Percentiles rank a stretch among this genome's conserved stretches.
These are phyloP conservation scores for Moesziomyces parantarcticus DNA, from an alignment of 1,284 basidiomycete species.

Conservation along the genomic window DNA sequence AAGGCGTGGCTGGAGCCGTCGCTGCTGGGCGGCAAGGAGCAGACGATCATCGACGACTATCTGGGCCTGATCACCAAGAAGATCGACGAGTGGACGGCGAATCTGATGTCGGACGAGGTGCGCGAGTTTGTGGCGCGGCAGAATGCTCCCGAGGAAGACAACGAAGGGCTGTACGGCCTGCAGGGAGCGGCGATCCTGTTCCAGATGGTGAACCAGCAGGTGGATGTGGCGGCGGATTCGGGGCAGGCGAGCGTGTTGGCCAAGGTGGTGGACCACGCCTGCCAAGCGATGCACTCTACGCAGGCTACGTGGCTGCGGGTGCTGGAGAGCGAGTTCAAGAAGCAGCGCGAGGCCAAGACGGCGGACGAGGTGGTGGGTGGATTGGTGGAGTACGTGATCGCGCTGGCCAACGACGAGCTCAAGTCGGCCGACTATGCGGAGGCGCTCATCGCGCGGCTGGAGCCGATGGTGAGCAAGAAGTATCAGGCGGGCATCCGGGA, in stretches of 20 bases:
- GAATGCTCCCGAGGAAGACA: slow-evolving; percentile 86
- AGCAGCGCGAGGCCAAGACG: slow-evolving; percentile 78
- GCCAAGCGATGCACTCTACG: slow-evolving; percentile 87
- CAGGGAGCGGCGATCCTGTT: slow-evolving; percentile 95
- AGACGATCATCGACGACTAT: slow-evolving; percentile 94
- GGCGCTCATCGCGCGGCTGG: slow-evolving; percentile 83
- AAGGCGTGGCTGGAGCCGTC: slow-evolving; percentile 71
- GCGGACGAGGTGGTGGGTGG: slow-evolving; percentile 89
- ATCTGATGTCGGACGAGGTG: slow-evolving; percentile 91
- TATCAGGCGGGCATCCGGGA: slow-evolving; percentile 86
- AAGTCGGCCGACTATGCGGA: slow-evolving; percentile 95
- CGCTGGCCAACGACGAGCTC: slow-evolving; percentile 98
- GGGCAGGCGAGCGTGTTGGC: slow-evolving; percentile 93
- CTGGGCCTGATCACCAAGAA: slow-evolving; percentile 91
- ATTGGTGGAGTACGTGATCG: slow-evolving; percentile 94
- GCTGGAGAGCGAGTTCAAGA: slow-evolving; percentile 86
- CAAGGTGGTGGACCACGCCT: slow-evolving; percentile 87
- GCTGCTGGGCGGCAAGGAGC: slow-evolving; percentile 90
- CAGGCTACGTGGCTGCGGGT: slow-evolving; percentile 89
- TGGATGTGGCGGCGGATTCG: slow-evolving; percentile 93
- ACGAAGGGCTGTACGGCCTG: slow-evolving; percentile 88
- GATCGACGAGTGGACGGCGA: slow-evolving; percentile 95
- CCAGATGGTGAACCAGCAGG: slow-evolving; percentile 95
- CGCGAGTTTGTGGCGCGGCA: slow-evolving; percentile 84
- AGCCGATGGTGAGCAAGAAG: slow-evolving; percentile 91